Conservation (phyloP, 495 filamentous ascomycete species). For the Aeminium ludgeri region DNA sequence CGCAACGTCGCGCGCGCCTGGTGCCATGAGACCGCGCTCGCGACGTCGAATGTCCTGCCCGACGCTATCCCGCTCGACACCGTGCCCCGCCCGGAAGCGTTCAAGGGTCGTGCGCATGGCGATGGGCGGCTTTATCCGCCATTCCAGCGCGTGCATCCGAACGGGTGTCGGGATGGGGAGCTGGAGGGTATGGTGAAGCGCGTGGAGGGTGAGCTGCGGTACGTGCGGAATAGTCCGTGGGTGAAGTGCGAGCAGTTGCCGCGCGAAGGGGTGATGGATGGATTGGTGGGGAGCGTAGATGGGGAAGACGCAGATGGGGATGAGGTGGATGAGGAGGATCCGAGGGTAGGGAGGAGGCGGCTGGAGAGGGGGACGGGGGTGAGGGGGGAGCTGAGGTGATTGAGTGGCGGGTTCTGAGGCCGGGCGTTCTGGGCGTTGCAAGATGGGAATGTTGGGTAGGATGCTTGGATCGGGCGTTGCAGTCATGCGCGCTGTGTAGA, state of each 20-base stretch:
- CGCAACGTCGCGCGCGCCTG: constrained; percentile 90
- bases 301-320: constrained; percentile 56
- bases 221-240: constrained; percentile 68
- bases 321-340: constrained; percentile 40
- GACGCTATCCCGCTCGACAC: constrained; percentile 15
- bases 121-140: constrained; percentile 51
- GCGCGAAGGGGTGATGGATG: constrained; percentile 45
- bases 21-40: constrained; percentile 88
- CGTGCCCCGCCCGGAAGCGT: constrained; percentile 25
- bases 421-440: too few species aligned
- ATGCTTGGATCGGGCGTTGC: too few species aligned
- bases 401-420: too few species aligned
- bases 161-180: constrained; percentile 56
- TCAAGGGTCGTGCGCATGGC: constrained; percentile 26
- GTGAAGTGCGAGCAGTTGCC: constrained; percentile 73
- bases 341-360: constrained; percentile 27
- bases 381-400: constrained; percentile 19
- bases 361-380: constrained; percentile 27
- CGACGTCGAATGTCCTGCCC: constrained; percentile 22
- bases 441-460: too few species aligned
- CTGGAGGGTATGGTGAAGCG: constrained; percentile 52
- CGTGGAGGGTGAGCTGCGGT: constrained; percentile 63
- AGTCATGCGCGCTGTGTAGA: too few species aligned
- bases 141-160: constrained; percentile 63
- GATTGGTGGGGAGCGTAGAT: constrained; percentile 63